Percentiles rank a stretch among this genome's conserved stretches.
Conservation (phyloP, 2,329 filamentous ascomycete genomes). For the Penicillium sp. region DNA sequence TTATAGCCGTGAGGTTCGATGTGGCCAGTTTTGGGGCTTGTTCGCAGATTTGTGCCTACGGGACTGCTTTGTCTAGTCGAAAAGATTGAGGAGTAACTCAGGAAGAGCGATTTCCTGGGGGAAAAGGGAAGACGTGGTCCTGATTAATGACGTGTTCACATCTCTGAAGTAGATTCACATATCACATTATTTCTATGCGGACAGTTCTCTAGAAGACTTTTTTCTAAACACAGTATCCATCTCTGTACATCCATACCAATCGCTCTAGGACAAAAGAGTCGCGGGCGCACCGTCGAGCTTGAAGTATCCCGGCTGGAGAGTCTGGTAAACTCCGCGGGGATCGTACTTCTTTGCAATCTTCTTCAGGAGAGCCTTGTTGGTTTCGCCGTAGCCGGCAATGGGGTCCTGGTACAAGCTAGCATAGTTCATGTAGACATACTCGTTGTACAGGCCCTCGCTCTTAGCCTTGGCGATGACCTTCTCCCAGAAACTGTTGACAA, state of each 20-base stretch:
- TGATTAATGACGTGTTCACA: background rate
- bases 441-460: slow-evolving; percentile 30
- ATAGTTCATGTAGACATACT: slow-evolving; percentile 53
- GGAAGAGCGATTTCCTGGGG: too few relatives aligned
- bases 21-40: slow-evolving; percentile 59
- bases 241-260: slow-evolving; percentile 17
- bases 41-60: slow-evolving; percentile 64
- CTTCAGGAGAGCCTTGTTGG: slow-evolving; percentile 39
- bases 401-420: slow-evolving; percentile 49
- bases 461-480: slow-evolving; percentile 34
- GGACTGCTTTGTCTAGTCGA: slow-evolving; percentile 63
- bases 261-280: slow-evolving; percentile 21
- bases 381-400: slow-evolving; percentile 45
- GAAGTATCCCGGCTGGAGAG: slow-evolving; percentile 33
- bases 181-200: too few relatives aligned
- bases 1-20: slow-evolving; percentile 64
- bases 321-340: slow-evolving; percentile 32
- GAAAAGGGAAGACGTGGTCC: too few relatives aligned
- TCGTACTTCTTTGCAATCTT: slow-evolving; percentile 31
- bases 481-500: slow-evolving; percentile 31
- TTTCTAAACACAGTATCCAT: slow-evolving; percentile 1
- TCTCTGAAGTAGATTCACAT: too few relatives aligned
- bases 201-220: slow-evolving; percentile 7
- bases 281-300: slow-evolving; percentile 21
- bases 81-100: slow-evolving; percentile 50